Conservation (phyloP, 108 stramenopile species). For the Nannochloropsis salina region DNA sequence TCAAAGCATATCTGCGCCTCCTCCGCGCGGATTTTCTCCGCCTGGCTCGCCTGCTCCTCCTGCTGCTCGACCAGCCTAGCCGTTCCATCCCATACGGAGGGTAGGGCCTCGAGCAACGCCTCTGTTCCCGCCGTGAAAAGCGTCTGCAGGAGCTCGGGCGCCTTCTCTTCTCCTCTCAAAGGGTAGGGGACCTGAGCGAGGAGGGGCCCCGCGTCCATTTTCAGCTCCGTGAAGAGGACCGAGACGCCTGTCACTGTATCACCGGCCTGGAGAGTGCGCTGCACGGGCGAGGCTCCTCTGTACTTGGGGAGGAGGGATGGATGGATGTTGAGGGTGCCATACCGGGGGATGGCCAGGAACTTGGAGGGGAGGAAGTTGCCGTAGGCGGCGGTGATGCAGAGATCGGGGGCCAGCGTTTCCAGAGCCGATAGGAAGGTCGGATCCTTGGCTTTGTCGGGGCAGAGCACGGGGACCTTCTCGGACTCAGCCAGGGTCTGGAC, state of each 20-base stretch:
- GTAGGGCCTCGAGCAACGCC: constrained; percentile 66
- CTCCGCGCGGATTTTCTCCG: constrained; percentile 67
- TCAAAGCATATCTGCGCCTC: constrained; percentile 48
- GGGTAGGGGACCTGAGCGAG: constrained; percentile 61
- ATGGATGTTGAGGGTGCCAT: constrained; percentile 92
- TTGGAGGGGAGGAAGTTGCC: constrained; percentile 71
- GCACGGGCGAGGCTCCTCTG: constrained; percentile 92
- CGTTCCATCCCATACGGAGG: constrained; percentile 57
- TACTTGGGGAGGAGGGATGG: constrained; percentile 86
- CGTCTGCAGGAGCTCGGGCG: constrained; percentile 68
- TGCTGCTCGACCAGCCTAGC: constrained; percentile 58
- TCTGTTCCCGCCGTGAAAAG: constrained; percentile 83
- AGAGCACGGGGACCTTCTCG: constrained; percentile 64
- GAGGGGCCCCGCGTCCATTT: constrained; percentile 97
- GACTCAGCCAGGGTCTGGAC: constrained; percentile 78
- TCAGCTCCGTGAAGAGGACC: constrained; percentile 82
- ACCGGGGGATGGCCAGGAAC: constrained; percentile 26
- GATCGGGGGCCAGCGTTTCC: constrained; percentile 68
- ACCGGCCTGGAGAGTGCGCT: constrained; percentile 76
- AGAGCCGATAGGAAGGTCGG: constrained; percentile 66
- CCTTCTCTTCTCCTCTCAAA: constrained; percentile 72
- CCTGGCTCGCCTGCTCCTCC: constrained; percentile 67
- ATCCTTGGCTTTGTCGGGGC: constrained; percentile 81
- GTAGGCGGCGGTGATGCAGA: constrained; percentile 96
- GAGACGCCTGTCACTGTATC: constrained; percentile 79